These are phyloP conservation scores for Yamadazyma atlantica DNA, from an alignment of 1,139 yeast genomes.

Conservation along the genomic window DNA sequence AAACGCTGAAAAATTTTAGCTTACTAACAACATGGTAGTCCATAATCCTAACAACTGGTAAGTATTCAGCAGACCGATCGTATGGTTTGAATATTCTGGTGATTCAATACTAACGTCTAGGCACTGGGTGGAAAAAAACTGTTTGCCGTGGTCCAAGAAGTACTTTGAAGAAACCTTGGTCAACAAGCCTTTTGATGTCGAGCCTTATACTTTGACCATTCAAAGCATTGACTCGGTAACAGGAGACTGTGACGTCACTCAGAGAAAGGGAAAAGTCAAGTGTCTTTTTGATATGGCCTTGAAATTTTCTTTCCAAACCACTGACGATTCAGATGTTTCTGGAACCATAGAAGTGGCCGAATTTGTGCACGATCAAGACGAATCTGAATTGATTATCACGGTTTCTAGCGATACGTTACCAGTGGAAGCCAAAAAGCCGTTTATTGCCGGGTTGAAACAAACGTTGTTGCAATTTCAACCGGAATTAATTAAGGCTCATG, in stretches of 20 bases:
- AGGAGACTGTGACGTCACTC: conserved; percentile 82
- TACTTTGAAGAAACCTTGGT: conserved; percentile 51
- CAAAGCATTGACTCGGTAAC: conserved; percentile 44
- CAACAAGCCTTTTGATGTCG: conserved; percentile 34
- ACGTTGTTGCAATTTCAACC: conserved; percentile 58
- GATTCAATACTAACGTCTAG: conserved; percentile 28
- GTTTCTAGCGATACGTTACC: conserved; percentile 40
- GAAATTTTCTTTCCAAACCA: conserved; percentile 40
- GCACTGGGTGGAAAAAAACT: conserved; percentile 86
- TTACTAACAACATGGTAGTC: conserved; percentile 54
- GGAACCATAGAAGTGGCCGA: conserved; percentile 57
- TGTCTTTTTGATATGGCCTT: conserved; percentile 70
- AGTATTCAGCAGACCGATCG: conserved; percentile 25
- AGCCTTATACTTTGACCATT: conserved; percentile 34
- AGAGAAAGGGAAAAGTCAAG: conserved; percentile 75
- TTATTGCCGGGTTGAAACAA: conserved; percentile 51
- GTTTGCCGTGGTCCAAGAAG: conserved; percentile 70
- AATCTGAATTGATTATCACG: conserved; percentile 59
- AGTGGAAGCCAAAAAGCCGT: conserved; percentile 38
- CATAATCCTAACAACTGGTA: conserved; percentile 84
- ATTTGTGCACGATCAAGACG: conserved; percentile 72
- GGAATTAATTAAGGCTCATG: conserved; percentile 61
- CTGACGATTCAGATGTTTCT: conserved; percentile 21
- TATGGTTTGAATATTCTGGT: too few relatives aligned
- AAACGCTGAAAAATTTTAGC: conserved; percentile 11